Evolutionary conservation across 352 stramenopile species (phyloP).

Genomic region (Blastocystis sp.): DNA sequence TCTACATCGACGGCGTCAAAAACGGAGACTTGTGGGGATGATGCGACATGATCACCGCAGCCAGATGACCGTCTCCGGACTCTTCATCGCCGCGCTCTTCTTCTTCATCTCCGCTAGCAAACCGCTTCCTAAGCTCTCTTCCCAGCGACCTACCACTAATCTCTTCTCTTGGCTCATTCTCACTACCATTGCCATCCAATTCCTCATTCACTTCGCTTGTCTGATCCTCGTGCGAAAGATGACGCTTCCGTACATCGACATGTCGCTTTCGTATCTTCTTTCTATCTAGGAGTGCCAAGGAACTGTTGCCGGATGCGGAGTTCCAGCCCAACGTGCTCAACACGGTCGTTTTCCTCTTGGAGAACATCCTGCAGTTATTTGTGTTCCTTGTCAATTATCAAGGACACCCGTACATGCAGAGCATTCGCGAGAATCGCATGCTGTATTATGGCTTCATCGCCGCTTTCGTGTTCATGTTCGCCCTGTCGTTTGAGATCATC

Average conservation of each 20-base stretch:
- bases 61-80: constrained; percentile 72
- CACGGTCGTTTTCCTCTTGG: constrained; percentile 92
- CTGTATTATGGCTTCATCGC: constrained; percentile 78
- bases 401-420: constrained; percentile 93
- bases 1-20: constrained; percentile 95
- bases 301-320: constrained; percentile 72
- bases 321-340: constrained; percentile 96
- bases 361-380: constrained; percentile 79
- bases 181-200: constrained; percentile 83
- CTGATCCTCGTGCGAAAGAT: constrained; percentile 82
- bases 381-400: constrained; percentile 97
- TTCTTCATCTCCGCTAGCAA: constrained; percentile 77
- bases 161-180: constrained; percentile 87
- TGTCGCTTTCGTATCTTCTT: constrained; percentile 64
- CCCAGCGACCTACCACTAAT: constrained; percentile 77
- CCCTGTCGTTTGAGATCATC: constrained; percentile 63
- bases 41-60: constrained; percentile 62
- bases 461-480: constrained; percentile 42
- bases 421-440: constrained; percentile 84
- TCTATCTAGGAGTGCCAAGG: constrained; percentile 53
- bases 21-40: constrained; percentile 87
- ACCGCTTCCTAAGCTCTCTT: constrained; percentile 81
- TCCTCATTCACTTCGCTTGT: constrained; percentile 80
- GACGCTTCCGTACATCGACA: constrained; percentile 76
- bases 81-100: constrained; percentile 70